Base-by-base conservation (phyloP, 208 protist species). In the Leishmania martiniquensis region DNA sequence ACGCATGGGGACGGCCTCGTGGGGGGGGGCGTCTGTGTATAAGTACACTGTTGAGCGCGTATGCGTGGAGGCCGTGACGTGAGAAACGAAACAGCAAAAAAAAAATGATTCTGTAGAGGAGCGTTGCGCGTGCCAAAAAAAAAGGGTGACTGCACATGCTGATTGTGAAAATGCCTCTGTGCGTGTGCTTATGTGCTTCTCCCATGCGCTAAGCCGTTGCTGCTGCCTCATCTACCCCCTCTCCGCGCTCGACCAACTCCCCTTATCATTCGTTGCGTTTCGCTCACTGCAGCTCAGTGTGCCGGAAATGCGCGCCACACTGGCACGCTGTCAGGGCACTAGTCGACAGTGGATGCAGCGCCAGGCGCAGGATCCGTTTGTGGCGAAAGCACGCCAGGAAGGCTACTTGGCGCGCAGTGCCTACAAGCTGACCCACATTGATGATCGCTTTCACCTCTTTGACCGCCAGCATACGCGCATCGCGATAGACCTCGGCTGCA, bases 371-470 rank as follows among this genome's bases (percentile, higher is more conserved):
- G 92, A 96, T 75, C 83, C 84, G 0, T 96, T 92, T 71, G 91
- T 96, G 4, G 49, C 69, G 42, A 86, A 91, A 65, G 89, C 91
- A 4, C 89, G 93, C 47, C 76, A 86, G 29, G 79, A 88, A 20
- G 90, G 90, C 57, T 96, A 95, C 80, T 77, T 96, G 37, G 90
- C 93, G 20, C 90, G 93, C 47, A 96, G 93, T 66, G 93, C 93
- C 57, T 94, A 91, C 77, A 96, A 96, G 67, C 88, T 96, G 17
- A 71, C 67, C 12, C 75, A 92, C 72, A 86, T 96, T 20, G 89
- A 96, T 62, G 88, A 94, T 52, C 87, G 89, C 57, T 93, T 91
- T 67, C 75, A 70, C 29, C 84, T 96, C 66, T 91, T 96, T 55
- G 81, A 83, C 34, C 45, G 75, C 6, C 37, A 62, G 25, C 59